Evolutionary conservation across 352 stramenopile genomes (phyloP), one percentile per base, ranked within the genome.

Genomic region (Elongisporangium undulatum): DNA sequence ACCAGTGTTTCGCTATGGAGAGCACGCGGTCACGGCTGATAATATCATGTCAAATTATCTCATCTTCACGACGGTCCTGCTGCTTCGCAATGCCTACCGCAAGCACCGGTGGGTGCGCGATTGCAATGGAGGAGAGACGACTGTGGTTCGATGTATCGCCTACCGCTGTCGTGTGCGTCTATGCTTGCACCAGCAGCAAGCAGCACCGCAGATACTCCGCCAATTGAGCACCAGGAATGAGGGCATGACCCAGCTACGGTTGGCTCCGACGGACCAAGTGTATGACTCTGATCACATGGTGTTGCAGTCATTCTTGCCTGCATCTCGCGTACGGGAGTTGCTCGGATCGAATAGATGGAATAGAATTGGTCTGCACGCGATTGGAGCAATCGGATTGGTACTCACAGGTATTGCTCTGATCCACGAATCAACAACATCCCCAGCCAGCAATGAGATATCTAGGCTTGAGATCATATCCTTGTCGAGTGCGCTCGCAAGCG

Each of bases 61-160:
- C 3, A 21, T 21, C 1, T 62, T 51, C 7, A 59, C 62, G 12
- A 20, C 52, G 22, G 7, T 63, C 19, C 7, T 69, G 16, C 15
- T 72, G 7, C 10, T 63, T 3, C 66, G 66, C 3, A 72, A 72
- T 16, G 61, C 61, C 7, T 59, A 59, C n/a, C 66, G 66, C 0
- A 58, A 59, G 9, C n/a, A 51, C 26, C n/a, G 34, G n/a, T 49
- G 54, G 10, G 17, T 61, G 6, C 24, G 29, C 1, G n/a, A 56
- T n/a, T 34, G 49, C 24, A 48, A 49, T 8, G 24, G n/a, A n/a
- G 19, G 53, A 13, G 23, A 49, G 6, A 55, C 48, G 48, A 55
- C 10, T 2, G 16, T 61, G 24, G 17, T 61, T 3, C 56, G 49
- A 6, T 61, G 56, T 13, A 29, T 61, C 56, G 49, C 23, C 23